phyloP scores from a whole-genome alignment of 257 asterid genomes.

The Ajuga chamaepitys region DNA sequence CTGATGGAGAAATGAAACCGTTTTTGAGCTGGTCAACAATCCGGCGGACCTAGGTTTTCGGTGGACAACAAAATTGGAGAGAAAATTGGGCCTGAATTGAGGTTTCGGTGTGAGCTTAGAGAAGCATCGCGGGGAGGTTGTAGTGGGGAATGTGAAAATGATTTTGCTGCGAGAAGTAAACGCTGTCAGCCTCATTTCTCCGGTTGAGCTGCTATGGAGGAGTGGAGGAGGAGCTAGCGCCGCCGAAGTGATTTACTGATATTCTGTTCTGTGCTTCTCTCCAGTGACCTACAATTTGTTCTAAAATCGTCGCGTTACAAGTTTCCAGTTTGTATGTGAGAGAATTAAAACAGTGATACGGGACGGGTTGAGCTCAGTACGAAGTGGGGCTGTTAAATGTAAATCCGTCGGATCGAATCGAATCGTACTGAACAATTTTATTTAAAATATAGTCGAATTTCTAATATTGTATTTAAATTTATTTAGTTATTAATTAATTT shows the following conservation, averaged over 20 bases:
- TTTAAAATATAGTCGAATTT: too few species aligned
- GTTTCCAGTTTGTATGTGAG: background rate
- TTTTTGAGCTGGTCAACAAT: background rate
- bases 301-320: background rate
- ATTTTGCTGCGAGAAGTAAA: conserved; percentile 27
- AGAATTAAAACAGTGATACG: too few species aligned
- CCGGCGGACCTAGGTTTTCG: background rate
- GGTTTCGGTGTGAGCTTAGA: conserved; percentile 18
- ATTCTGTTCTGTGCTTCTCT: background rate
- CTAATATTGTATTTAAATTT: too few species aligned
- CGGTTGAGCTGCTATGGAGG: background rate
- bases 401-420: too few species aligned
- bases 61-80: conserved; percentile 2
- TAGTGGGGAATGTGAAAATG: conserved; percentile 17
- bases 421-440: too few species aligned
- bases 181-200: conserved; percentile 22
- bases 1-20: conserved; percentile 19
- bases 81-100: background rate
- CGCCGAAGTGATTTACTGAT: background rate
- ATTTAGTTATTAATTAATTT: too few species aligned
- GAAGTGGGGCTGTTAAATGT: too few species aligned
- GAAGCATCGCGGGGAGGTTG: conserved; percentile 12
- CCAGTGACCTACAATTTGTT: conserved; percentile 1
- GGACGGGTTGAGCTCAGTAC: too few species aligned
- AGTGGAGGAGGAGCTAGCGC: background rate